These are phyloP conservation scores for Verbena officinalis DNA, from an alignment of 257 asterid species.

Conservation along the genomic window DNA sequence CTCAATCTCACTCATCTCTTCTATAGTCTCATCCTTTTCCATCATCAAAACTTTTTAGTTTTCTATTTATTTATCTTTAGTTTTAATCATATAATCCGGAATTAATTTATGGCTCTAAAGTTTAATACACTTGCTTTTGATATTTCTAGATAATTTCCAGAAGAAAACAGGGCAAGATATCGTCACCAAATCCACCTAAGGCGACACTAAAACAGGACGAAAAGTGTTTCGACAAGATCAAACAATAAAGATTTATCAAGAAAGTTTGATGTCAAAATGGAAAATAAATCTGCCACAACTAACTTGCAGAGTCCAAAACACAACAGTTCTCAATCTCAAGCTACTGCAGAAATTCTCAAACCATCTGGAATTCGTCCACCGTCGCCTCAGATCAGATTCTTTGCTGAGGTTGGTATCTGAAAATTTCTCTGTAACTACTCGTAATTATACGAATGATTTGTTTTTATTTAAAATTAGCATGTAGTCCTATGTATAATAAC, in stretches of 20 bases:
- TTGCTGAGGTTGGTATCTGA: constrained; percentile 48
- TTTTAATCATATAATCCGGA: no score
- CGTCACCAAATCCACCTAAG: constrained; percentile 41
- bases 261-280: constrained; percentile 19
- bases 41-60: no score
- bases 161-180: constrained; percentile 15
- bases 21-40: no score
- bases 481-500: no score
- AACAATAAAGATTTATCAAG: constrained; percentile 18
- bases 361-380: constrained; percentile 69
- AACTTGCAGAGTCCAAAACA: constrained; percentile 11
- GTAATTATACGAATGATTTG: no score
- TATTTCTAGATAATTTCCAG: constrained; percentile 28
- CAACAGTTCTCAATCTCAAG: neutral
- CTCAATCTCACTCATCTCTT: no score
- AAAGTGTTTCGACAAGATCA: constrained; percentile 21
- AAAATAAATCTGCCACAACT: constrained; percentile 20
- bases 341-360: constrained; percentile 23
- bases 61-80: no score
- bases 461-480: no score
- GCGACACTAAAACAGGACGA: constrained; percentile 15
- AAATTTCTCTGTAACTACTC: no score
- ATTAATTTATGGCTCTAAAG: no score
- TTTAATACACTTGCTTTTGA: neutral
- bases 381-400: constrained; percentile 59